Conservation (phyloP, 1,139 yeast species). For the Eremothecium gossypii region DNA sequence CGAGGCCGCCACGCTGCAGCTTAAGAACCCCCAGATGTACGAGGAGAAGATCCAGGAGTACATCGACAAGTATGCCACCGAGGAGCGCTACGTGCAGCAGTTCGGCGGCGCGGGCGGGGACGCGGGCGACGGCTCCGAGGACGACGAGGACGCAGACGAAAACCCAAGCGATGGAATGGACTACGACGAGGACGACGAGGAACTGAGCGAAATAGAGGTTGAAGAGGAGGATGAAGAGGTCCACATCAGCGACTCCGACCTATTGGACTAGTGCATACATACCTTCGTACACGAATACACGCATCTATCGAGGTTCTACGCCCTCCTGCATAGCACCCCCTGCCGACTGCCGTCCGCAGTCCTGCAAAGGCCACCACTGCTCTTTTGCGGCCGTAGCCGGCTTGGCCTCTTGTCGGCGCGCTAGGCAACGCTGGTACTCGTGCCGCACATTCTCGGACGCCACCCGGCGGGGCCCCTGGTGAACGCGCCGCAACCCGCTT, state of each 20-base stretch:
- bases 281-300: neutral
- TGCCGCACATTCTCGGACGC: no score
- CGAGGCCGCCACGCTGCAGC: conserved; percentile 77
- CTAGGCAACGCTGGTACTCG: no score
- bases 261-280: conserved; percentile 3
- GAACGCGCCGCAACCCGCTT: no score
- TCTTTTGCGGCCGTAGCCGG: no score
- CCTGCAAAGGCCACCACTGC: no score
- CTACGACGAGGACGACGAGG: conserved; percentile 26
- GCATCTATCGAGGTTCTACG: no score
- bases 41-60: conserved; percentile 62
- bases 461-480: no score
- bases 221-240: conserved; percentile 34
- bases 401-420: no score
- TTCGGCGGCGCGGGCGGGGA: conserved; percentile 41
- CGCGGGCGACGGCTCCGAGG: conserved; percentile 37
- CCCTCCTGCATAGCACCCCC: no score
- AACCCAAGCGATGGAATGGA: conserved; percentile 20
- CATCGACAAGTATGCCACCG: conserved; percentile 66
- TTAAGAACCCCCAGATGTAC: conserved; percentile 61
- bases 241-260: conserved; percentile 2
- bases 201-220: conserved; percentile 39
- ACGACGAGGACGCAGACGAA: conserved; percentile 23
- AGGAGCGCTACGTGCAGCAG: conserved; percentile 35
- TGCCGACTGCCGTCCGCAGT: no score